A percentile compares a stretch with the other conserved stretches of the same genome.
Evolutionary conservation across 768 basidiomycete species (phyloP).

Genomic region (Rhodotorula taiwanensis): DNA sequence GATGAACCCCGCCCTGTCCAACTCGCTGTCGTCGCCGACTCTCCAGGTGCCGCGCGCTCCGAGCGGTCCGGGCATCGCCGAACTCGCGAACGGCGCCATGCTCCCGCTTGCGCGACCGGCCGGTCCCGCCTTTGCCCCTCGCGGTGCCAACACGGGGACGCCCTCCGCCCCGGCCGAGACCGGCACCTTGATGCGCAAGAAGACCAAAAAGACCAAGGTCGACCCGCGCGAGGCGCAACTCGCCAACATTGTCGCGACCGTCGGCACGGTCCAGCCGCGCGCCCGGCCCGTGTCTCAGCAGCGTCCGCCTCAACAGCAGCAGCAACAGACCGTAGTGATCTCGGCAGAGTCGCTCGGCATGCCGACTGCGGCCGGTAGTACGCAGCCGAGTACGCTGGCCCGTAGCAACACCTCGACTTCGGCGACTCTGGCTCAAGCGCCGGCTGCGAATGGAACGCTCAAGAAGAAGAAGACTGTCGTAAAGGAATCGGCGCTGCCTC

Average conservation of each 20-base stretch:
- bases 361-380: constrained; percentile 4
- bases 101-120: constrained; percentile 1
- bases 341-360: constrained; percentile 31
- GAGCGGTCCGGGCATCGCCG: background rate
- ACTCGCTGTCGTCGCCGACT: background rate
- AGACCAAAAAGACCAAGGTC: constrained; percentile 9
- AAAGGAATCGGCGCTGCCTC: background rate
- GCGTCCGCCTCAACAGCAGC: background rate
- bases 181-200: constrained; percentile 19
- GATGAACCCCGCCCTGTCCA: background rate
- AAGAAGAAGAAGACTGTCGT: constrained; percentile 27
- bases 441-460: background rate
- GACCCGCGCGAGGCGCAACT: background rate
- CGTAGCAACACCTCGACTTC: constrained; percentile 7
- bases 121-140: background rate
- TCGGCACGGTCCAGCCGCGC: background rate
- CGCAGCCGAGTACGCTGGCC: background rate
- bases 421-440: constrained; percentile 5
- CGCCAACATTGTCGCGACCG: background rate
- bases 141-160: background rate
- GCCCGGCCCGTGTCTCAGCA: background rate
- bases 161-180: background rate
- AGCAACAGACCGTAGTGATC: constrained; percentile 22
- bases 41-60: constrained; percentile 7
- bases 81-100: background rate